Evolutionary conservation across 345 rosid genomes (phyloP).

Genomic region (Aquilaria sinensis): DNA sequence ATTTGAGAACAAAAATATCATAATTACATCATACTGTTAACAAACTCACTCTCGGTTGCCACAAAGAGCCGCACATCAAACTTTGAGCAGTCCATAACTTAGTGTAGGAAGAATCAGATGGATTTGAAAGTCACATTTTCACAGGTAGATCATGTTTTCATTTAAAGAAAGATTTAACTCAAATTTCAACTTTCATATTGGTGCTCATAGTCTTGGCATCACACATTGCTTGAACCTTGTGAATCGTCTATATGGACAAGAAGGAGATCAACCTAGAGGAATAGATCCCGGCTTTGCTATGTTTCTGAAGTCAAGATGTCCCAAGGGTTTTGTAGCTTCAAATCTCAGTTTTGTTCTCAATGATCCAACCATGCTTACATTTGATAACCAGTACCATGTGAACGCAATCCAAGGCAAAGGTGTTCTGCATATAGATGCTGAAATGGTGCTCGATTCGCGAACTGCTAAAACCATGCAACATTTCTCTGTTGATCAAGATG

Average conservation of each 20-base stretch:
- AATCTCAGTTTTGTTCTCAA: constrained; percentile 32
- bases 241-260: constrained; percentile 15
- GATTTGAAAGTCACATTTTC: too few species aligned
- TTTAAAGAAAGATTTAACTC: too few species aligned
- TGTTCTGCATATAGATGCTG: constrained; percentile 32
- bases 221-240: constrained; percentile 34
- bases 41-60: too few species aligned
- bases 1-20: not conserved
- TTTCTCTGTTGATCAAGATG: constrained; percentile 27
- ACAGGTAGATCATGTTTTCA: too few species aligned
- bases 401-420: constrained; percentile 31
- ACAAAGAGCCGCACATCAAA: not conserved
- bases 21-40: too few species aligned
- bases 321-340: constrained; percentile 16
- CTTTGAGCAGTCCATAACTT: not conserved
- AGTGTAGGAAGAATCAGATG: too few species aligned
- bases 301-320: constrained; percentile 26
- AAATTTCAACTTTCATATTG: constrained; percentile 8
- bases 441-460: constrained; percentile 30
- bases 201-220: constrained; percentile 37
- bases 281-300: constrained; percentile 33
- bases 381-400: constrained; percentile 30
- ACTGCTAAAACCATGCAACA: constrained; percentile 27
- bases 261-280: constrained; percentile 12
- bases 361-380: constrained; percentile 27